These are phyloP conservation scores for Alternaria triticina DNA, from an alignment of 2,329 filamentous ascomycete genomes.

Conservation along the genomic window DNA sequence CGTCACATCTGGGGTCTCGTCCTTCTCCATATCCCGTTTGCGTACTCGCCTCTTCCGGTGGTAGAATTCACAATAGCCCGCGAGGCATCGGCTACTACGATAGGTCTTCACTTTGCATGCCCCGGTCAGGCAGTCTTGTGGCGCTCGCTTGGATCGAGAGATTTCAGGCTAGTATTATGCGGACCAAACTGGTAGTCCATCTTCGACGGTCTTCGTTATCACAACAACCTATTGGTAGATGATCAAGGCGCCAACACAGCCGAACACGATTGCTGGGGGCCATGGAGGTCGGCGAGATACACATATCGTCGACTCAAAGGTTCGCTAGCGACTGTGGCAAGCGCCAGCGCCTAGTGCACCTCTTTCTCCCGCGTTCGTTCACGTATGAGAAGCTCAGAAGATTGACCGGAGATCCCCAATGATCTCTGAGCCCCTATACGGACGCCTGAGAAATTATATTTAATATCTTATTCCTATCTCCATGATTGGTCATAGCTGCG, in stretches of 20 bases:
- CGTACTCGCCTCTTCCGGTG: neutral
- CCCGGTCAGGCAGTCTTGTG: neutral
- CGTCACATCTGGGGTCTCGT: neutral
- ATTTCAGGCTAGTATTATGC: neutral
- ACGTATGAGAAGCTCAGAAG: neutral
- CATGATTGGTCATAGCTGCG: neutral
- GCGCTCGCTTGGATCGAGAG: neutral
- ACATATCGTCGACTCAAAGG: neutral
- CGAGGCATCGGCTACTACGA: neutral
- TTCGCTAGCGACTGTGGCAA: neutral
- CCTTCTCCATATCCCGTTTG: neutral
- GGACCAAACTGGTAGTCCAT: neutral
- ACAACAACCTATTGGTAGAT: neutral
- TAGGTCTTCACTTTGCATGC: neutral
- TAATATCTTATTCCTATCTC: neutral
- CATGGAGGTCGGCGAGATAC: neutral
- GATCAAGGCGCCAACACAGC: neutral
- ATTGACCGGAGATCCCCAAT: neutral
- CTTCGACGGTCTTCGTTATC: neutral
- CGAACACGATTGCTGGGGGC: neutral
- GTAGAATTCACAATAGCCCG: neutral
- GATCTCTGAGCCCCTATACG: neutral
- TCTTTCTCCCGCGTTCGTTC: neutral
- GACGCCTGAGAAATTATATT: neutral
- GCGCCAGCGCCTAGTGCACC: neutral